Evolutionary conservation across 1,284 basidiomycete species (phyloP), one percentile per base, ranked within the genome.

Genomic region (Ustilago shanxiensis): DNA sequence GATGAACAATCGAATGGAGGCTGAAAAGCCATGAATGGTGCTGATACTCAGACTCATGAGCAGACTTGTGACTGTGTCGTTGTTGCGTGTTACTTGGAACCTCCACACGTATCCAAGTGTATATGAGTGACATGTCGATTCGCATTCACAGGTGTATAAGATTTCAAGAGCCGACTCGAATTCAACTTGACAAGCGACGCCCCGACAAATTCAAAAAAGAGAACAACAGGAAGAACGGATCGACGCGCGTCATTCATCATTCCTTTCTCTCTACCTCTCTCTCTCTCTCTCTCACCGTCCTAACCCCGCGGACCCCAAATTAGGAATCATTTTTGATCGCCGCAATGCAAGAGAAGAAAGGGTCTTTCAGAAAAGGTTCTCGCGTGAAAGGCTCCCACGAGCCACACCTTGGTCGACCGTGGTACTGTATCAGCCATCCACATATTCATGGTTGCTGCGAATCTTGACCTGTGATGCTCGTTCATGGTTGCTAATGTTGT

Each of bases 171-270:
- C 44, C n/a, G 44, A 45, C 44, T 41, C 31, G 11, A 33, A 33
- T 33, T 41, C 31, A 33, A 33, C 5, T 33, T 45, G 44, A 3
- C 44, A 22, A 45, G 44, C n/a, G 44, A 45, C 44, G 44, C 44
- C 16, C 44, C 5, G 13, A 7, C 39, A 41, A 5, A 33, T 7
- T 33, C 11, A 33, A 33, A 16, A 3, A 16, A 2, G 44, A 45
- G 7, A 45, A 20, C 3, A 45, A 45, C 16, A 45, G 22, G 44
- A 20, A 20, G 22, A n/a, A n/a, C 44, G 44, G 51, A 53, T 53
- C 51, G 51, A 53, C 51, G 51, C 51, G 51, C 51, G n/a, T n/a
- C n/a, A n/a, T n/a, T n/a, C n/a, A n/a, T n/a, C n/a, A 53, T 53
- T 29, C 44, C 44, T 45, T 11, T 45, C 44, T 11, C 3, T 22